These are phyloP conservation scores for Oxytropis ochrocephala DNA, from an alignment of 306 rosid genomes.

Conservation along the genomic window DNA sequence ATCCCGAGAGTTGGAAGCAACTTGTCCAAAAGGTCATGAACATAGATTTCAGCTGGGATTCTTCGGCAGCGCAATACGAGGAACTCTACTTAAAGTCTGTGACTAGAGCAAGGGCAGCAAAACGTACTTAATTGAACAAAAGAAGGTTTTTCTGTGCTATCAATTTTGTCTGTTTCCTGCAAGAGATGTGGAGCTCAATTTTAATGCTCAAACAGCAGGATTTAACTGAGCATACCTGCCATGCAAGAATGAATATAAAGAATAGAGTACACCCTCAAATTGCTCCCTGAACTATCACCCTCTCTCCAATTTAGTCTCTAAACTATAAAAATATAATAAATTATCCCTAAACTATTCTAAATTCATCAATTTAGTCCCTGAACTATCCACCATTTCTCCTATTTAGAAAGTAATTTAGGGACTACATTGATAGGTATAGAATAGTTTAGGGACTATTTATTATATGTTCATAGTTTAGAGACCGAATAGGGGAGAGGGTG, in stretches of 20 bases:
- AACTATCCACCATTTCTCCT: no score
- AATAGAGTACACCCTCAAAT: no score
- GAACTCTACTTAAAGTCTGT: constrained; percentile 63
- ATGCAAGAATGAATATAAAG: constrained; percentile 3
- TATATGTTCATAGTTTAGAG: no score
- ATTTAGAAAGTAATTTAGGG: no score
- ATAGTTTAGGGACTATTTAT: no score
- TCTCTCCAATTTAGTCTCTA: no score
- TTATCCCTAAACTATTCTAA: no score
- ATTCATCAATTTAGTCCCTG: no score
- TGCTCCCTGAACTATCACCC: no score
- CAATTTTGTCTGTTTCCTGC: not conserved
- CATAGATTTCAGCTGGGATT: constrained; percentile 90
- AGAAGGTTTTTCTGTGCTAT: not conserved
- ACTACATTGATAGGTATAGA: no score
- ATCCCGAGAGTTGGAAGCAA: constrained; percentile 63
- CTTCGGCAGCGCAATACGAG: constrained; percentile 81
- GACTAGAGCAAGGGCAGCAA: constrained; percentile 58
- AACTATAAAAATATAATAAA: no score
- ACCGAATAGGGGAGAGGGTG: no score
- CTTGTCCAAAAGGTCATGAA: constrained; percentile 82
- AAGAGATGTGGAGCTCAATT: constrained; percentile 14
- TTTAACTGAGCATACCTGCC: not conserved
- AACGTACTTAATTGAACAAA: constrained; percentile 23
- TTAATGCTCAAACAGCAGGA: not conserved